Conservation (phyloP, 2,329 filamentous ascomycete genomes). For the Penicillium decumbens region DNA sequence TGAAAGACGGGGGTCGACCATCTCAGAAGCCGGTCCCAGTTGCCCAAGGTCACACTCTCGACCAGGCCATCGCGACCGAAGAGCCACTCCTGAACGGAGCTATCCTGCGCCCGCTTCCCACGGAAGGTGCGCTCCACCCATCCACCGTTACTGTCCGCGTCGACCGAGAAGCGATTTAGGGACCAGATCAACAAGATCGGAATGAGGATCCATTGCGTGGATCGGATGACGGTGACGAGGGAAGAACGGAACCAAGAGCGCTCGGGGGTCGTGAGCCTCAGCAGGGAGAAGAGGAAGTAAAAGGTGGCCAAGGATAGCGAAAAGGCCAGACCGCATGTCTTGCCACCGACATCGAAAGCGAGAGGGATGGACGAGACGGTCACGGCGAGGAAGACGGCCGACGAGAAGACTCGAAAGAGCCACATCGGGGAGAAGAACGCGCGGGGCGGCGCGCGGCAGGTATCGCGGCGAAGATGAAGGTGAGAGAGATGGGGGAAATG, state of each 20-base stretch:
- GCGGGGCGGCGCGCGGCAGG: slow-evolving; percentile 14
- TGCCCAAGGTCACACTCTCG: slow-evolving; percentile 73
- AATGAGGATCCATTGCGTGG: slow-evolving; percentile 81
- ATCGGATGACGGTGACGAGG: slow-evolving; percentile 63
- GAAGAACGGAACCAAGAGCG: slow-evolving; percentile 69
- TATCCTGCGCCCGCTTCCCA: slow-evolving; percentile 57
- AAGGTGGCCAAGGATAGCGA: slow-evolving; percentile 83
- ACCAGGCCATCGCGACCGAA: slow-evolving; percentile 81
- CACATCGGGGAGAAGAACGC: slow-evolving; percentile 59
- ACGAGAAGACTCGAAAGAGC: slow-evolving; percentile 74
- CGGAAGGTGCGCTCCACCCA: slow-evolving; percentile 80
- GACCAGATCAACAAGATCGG: slow-evolving; percentile 89
- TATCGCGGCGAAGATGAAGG: neutral
- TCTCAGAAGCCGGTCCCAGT: slow-evolving; percentile 81
- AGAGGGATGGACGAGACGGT: slow-evolving; percentile 95
- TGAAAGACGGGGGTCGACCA: slow-evolving; percentile 96
- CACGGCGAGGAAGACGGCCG: slow-evolving; percentile 79
- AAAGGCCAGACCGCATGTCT: slow-evolving; percentile 89
- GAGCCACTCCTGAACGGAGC: slow-evolving; percentile 74
- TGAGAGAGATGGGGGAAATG: slow-evolving; percentile 6
- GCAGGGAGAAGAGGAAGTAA: slow-evolving; percentile 80
- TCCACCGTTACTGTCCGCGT: slow-evolving; percentile 61
- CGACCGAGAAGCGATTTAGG: slow-evolving; percentile 89
- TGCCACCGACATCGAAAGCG: slow-evolving; percentile 94
- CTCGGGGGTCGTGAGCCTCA: slow-evolving; percentile 77